Evolutionary conservation across 2,329 filamentous ascomycete genomes (phyloP), one percentile per base, ranked within the genome.

Genomic region (Cladosporium sp.): DNA sequence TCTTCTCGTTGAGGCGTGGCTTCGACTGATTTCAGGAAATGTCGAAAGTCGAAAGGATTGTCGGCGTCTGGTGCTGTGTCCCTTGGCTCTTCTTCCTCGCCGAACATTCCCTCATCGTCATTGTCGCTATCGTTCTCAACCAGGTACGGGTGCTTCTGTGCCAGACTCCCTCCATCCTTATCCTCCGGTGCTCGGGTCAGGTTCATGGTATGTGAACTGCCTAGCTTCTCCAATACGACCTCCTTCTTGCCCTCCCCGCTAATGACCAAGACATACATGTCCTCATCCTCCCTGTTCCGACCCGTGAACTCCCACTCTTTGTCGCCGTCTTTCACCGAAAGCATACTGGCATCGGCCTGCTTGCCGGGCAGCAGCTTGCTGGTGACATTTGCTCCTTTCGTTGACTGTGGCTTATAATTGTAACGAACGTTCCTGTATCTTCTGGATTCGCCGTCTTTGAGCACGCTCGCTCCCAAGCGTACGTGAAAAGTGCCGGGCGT

Each of bases 171-270:
- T 49, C 77, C 70, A 59, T 88, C 81, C 50, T 77, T 73, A 62
- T 85, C 84, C 58, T 77, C 80, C 2, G 86, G 87, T 11, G 83
- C 83, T 52, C 79, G 82, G 49, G 81, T 83, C 50, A 95, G 72
- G 68, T 95, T 96, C 85, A 95, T 91, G 63, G 89, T 85, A 70
- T 95, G 86, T 37, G 84, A 84, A n/a, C 84, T 86, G 65, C 89
- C 82, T 51, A 96, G 75, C 48, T 83, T 83, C 72, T 96, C 89
- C 51, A 96, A 78, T 37, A 62, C 53, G 45, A 59, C 56, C 43
- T 64, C 62, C 31, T 51, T 58, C 49, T 60, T 61, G 2, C 61
- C 63, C 9, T 58, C 56, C 11, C 58, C 60, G 19, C 55, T 52
- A 2, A 60, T n/a, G 3, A 66, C 53, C 43, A 67, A 49, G 28